These are phyloP conservation scores for Coriolopsis trogii DNA, from an alignment of 1,284 basidiomycete genomes.

Conservation along the genomic window DNA sequence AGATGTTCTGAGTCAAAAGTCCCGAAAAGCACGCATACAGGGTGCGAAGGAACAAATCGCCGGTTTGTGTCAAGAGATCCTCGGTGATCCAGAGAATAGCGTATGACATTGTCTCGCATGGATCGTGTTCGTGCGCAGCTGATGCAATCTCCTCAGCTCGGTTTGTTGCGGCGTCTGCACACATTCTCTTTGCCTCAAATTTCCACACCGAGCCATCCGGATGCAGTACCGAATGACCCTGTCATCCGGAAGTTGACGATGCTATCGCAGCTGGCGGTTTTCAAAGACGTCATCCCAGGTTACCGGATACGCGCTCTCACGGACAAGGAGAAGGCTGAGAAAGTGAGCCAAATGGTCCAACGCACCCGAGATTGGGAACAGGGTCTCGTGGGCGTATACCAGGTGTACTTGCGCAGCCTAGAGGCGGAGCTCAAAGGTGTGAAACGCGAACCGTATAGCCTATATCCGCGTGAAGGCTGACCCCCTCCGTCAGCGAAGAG, in stretches of 20 bases:
- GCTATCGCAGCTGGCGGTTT: constrained; percentile 91
- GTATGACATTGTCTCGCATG: constrained; percentile 44
- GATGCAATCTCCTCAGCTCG: constrained; percentile 55
- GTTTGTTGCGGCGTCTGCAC: constrained; percentile 83
- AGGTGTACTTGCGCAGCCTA: constrained; percentile 83
- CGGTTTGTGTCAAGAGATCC: constrained; percentile 85
- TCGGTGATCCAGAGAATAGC: constrained; percentile 84
- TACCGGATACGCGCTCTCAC: constrained; percentile 88
- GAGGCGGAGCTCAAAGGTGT: constrained; percentile 88
- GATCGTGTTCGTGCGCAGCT: constrained; percentile 11
- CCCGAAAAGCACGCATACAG: constrained; percentile 71
- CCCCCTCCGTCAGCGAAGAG: constrained; percentile 57
- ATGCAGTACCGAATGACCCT: constrained; percentile 77
- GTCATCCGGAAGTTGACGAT: constrained; percentile 88
- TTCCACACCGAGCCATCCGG: constrained; percentile 63
- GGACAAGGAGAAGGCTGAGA: constrained; percentile 89
- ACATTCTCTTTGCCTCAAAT: constrained; percentile 81
- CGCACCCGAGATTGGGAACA: constrained; percentile 95
- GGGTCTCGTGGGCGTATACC: constrained; percentile 90
- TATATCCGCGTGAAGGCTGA: constrained; percentile 14
- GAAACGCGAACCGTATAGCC: constrained; percentile 5
- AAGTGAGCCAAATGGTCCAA: constrained; percentile 93
- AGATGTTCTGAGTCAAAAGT: constrained; percentile 72
- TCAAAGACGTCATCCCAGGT: constrained; percentile 94
- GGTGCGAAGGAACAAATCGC: constrained; percentile 91